A percentile compares a stretch with the other conserved stretches of the same genome.
Evolutionary conservation across 257 asterid species (phyloP).

Genomic region (Handroanthus guayacan): DNA sequence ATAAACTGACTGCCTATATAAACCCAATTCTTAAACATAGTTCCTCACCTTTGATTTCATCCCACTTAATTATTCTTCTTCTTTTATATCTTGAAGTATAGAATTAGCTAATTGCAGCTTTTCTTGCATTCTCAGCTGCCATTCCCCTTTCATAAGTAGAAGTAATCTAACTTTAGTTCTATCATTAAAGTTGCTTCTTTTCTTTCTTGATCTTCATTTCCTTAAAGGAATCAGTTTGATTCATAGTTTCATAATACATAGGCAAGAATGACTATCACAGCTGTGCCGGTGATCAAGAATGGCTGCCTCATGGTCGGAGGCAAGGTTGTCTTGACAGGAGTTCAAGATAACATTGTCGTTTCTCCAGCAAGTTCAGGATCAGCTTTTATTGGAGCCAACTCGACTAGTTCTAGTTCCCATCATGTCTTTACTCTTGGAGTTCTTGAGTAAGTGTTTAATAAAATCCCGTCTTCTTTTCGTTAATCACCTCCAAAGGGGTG

Average conservation of each 20-base stretch:
- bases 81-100: conserved; percentile 15
- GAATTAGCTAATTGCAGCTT: neutral
- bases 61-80: neutral
- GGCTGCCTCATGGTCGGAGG: conserved; percentile 62
- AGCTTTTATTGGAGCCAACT: conserved; percentile 60
- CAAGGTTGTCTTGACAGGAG: conserved; percentile 53
- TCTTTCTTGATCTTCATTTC: conserved; percentile 20
- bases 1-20: conserved; percentile 41
- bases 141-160: neutral
- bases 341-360: conserved; percentile 51
- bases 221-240: conserved; percentile 5
- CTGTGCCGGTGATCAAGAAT: conserved; percentile 55
- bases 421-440: conserved; percentile 65
- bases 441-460: conserved; percentile 50
- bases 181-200: neutral
- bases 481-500: too few species aligned
- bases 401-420: conserved; percentile 41
- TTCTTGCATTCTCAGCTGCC: conserved; percentile 10
- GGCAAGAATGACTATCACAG: conserved; percentile 59
- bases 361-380: conserved; percentile 51
- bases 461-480: too few species aligned
- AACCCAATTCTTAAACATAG: conserved; percentile 26
- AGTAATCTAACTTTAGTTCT: neutral
- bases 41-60: conserved; percentile 38
- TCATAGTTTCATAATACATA: neutral